These are phyloP conservation scores for Pinus tabuliformis DNA, from an alignment of 75 land plant genomes.

Conservation along the genomic window DNA sequence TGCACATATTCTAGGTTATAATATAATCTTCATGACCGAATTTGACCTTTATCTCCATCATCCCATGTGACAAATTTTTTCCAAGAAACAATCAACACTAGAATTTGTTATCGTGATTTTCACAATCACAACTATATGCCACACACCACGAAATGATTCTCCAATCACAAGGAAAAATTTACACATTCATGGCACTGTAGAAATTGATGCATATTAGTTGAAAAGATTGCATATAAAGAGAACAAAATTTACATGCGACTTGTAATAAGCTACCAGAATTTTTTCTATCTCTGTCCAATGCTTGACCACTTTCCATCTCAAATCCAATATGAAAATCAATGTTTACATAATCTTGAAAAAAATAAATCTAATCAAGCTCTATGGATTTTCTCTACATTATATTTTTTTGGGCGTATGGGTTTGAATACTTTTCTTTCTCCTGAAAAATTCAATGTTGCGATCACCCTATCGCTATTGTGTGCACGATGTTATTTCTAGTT, in stretches of 20 bases:
- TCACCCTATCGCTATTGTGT: too few relatives aligned
- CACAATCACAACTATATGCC: conserved; percentile 68
- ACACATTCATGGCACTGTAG: conserved; percentile 82
- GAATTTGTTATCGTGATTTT: conserved; percentile 54
- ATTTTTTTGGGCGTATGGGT: too few relatives aligned
- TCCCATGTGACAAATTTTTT: conserved; percentile 23
- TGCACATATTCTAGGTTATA: too few relatives aligned
- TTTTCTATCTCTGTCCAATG: conserved; percentile 78
- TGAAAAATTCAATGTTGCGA: too few relatives aligned
- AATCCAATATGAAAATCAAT: conserved; percentile 42
- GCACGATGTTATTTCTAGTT: too few relatives aligned
- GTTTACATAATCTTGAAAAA: conserved; percentile 15
- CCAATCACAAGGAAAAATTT: conserved; percentile 86
- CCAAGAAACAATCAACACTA: conserved; percentile 31
- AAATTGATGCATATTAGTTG: conserved; percentile 91
- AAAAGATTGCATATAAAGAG: conserved; percentile 64
- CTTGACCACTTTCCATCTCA: conserved; percentile 70
- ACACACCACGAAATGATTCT: conserved; percentile 89
- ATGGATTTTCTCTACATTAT: too few relatives aligned
- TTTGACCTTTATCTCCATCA: too few relatives aligned
- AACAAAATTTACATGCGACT: conserved; percentile 87
- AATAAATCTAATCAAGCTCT: too few relatives aligned
- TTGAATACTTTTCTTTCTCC: too few relatives aligned
- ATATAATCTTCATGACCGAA: too few relatives aligned
- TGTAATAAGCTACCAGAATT: conserved; percentile 90